These are phyloP conservation scores for Triticum urartu DNA, from an alignment of 176 grass and related monocot genomes.

Conservation along the genomic window DNA sequence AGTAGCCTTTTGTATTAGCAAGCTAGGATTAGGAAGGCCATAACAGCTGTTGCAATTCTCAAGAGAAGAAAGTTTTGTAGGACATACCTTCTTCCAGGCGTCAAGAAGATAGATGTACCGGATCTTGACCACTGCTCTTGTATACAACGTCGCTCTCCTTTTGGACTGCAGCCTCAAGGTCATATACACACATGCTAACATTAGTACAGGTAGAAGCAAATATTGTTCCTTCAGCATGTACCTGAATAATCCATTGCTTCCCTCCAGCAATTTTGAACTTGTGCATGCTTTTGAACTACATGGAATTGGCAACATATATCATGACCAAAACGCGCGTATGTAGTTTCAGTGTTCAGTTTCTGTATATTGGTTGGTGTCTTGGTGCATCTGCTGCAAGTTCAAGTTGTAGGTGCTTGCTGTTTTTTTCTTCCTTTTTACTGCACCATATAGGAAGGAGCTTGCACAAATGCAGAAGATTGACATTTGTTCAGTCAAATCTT, in stretches of 20 bases:
- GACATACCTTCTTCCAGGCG: background rate
- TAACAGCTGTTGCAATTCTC: background rate
- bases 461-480: too few relatives aligned
- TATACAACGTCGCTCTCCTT: slow-evolving; percentile 9
- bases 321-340: too few relatives aligned
- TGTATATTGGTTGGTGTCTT: background rate
- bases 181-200: background rate
- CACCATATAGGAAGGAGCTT: too few relatives aligned
- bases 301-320: background rate
- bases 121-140: background rate
- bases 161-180: background rate
- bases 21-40: background rate
- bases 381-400: background rate
- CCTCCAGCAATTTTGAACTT: slow-evolving; percentile 4
- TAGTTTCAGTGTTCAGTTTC: too few relatives aligned
- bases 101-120: background rate
- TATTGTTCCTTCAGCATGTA: background rate
- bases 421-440: background rate
- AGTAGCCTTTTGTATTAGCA: slow-evolving; percentile 15
- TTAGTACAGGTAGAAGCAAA: background rate
- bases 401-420: background rate
- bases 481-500: background rate
- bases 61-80: background rate
- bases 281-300: background rate
- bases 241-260: background rate